Conservation (phyloP, 768 basidiomycete genomes). For the Tephrocybe sp. region DNA sequence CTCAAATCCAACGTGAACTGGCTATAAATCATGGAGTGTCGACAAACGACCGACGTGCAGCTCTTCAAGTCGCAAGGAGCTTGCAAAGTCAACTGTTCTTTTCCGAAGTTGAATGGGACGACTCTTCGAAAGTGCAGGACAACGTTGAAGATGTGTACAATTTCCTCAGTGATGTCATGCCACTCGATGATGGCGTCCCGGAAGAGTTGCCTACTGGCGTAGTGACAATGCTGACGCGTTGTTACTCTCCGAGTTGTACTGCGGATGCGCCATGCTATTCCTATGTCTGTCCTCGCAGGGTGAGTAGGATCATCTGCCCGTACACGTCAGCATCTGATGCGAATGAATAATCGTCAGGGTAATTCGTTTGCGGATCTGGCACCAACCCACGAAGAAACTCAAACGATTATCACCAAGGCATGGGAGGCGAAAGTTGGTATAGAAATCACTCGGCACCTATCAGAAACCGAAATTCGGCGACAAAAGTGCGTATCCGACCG, state of each 20-base stretch:
- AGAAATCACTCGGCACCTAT: constrained; percentile 45
- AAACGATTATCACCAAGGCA: constrained; percentile 29
- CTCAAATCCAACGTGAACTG: constrained; percentile 81
- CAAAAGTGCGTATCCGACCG: constrained; percentile 52
- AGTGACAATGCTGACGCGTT: constrained; percentile 84
- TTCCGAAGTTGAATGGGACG: constrained; percentile 95
- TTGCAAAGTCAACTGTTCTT: constrained; percentile 93
- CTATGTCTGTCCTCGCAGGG: constrained; percentile 73
- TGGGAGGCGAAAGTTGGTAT: constrained; percentile 48
- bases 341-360: constrained; percentile 26
- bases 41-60: constrained; percentile 76
- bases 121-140: constrained; percentile 66
- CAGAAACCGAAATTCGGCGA: constrained; percentile 75
- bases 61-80: constrained; percentile 84
- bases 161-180: constrained; percentile 82
- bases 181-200: constrained; percentile 52
- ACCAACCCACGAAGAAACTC: constrained; percentile 28
- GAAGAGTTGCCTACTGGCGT: constrained; percentile 85
- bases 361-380: constrained; percentile 27
- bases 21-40: constrained; percentile 71
- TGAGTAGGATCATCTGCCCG: too few relatives aligned
- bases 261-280: constrained; percentile 83
- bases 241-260: constrained; percentile 84
- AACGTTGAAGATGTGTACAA: constrained; percentile 92
- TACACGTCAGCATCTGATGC: too few relatives aligned